Percentiles rank a stretch among this genome's conserved stretches.
These are phyloP conservation scores for Agrocybe chaxingu DNA, from an alignment of 768 basidiomycete species.

Conservation along the genomic window DNA sequence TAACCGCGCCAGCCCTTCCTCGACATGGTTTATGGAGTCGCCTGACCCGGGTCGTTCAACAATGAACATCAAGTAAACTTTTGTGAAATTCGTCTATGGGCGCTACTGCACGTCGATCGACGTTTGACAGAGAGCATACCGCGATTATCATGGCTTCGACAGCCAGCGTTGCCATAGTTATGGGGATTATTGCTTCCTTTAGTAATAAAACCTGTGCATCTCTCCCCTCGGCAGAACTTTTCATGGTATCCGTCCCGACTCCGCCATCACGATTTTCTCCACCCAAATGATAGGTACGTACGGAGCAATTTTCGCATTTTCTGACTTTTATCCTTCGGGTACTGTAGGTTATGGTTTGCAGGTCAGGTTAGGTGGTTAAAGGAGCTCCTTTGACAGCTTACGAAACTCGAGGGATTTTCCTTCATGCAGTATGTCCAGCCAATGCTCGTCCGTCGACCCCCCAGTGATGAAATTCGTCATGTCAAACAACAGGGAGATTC, in stretches of 20 bases:
- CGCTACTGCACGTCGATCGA: neutral
- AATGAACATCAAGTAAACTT: conserved; percentile 34
- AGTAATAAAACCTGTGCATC: conserved; percentile 18
- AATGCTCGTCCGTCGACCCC: too few relatives aligned
- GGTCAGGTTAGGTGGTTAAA: too few relatives aligned
- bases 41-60: conserved; percentile 54
- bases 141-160: conserved; percentile 58
- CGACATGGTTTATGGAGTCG: conserved; percentile 39
- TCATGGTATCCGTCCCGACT: conserved; percentile 45
- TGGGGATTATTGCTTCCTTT: conserved; percentile 52
- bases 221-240: conserved; percentile 35
- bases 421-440: too few relatives aligned
- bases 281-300: conserved; percentile 38
- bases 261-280: conserved; percentile 49
- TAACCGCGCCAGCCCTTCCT: conserved; percentile 29
- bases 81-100: neutral
- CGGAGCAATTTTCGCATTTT: neutral
- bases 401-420: too few relatives aligned
- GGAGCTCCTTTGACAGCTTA: too few relatives aligned
- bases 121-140: conserved; percentile 38
- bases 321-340: neutral
- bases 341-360: too few relatives aligned
- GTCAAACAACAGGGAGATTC: conserved; percentile 37
- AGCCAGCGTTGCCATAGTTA: conserved; percentile 44
- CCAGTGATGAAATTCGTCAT: conserved; percentile 50